phyloP scores from a whole-genome alignment of 164 flowering plant genomes.

The Vitis riparia region DNA sequence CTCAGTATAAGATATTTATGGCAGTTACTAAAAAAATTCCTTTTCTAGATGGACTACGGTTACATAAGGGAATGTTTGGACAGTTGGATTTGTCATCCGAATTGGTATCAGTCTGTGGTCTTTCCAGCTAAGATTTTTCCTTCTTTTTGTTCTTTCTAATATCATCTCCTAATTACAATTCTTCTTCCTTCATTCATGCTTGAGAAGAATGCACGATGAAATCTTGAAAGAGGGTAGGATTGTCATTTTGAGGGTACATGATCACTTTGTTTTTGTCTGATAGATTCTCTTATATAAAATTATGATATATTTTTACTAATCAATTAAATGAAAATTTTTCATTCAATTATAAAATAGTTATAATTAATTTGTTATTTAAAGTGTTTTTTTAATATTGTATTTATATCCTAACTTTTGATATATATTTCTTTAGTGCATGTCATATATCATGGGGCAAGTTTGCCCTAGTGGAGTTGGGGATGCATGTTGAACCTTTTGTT shows the following conservation, averaged over 20 bases:
- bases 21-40: constrained; percentile 2
- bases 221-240: constrained; percentile 7
- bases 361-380: too few species aligned
- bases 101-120: not conserved
- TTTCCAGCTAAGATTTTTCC: not conserved
- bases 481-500: too few species aligned
- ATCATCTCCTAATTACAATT: not conserved
- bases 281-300: constrained; percentile 8
- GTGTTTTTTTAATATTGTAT: too few species aligned
- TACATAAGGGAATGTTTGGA: constrained; percentile 4
- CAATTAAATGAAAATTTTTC: too few species aligned
- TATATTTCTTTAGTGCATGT: too few species aligned
- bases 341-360: too few species aligned
- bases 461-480: too few species aligned
- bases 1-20: not conserved
- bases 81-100: constrained; percentile 3
- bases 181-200: not conserved
- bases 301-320: too few species aligned
- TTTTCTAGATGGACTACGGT: not conserved
- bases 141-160: not conserved
- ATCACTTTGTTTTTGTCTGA: constrained; percentile 6
- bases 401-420: too few species aligned
- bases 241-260: constrained; percentile 8
- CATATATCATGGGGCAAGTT: too few species aligned
- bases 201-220: not conserved